Evolutionary conservation across 371 early-diverging fungal species (phyloP), one percentile per base, ranked within the genome.

Genomic region (Rhizopus sp.): DNA sequence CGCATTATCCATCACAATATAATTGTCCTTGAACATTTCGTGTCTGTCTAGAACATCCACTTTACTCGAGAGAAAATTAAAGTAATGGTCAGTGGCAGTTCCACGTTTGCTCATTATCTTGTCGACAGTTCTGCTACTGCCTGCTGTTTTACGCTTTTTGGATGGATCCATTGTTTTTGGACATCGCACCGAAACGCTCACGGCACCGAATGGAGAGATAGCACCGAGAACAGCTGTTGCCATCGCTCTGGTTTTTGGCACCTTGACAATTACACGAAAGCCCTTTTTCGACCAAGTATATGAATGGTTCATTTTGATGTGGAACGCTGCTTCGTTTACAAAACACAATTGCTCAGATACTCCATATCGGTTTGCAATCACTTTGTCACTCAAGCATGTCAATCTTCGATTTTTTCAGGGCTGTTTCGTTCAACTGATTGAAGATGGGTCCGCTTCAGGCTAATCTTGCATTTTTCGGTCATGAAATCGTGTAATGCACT

Each of bases 381-480:
- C 5, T 49, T 32, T 30, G 12, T 17, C 9, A 69, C 49, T 50
- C 62, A 69, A 33, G 49, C 55, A 23, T 55, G 45, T 50, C 70
- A 31, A 5, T 56, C 65, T 57, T 60, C 49, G 45, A 70, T 59
- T 54, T 65, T 61, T 33, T 59, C 57, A n/a, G 44, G 55, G 15
- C 55, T 63, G 47, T 60, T 70, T 60, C 52, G 31, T 51, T 63
- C 68, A 29, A 58, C 53, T 50, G 59, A 40, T 35, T 66, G 48
- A 41, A 66, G 56, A 15, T 69, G 50, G 31, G 64, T 64, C 10
- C 66, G 51, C 35, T 66, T 66, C 15, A 70, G 50, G 40, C 50
- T 44, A 15, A 65, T 56, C 38, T 57, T 62, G 55, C 66, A 70
- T 41, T 70, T 56, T 35, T 62, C 44, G 16, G 51, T 69, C 10